These are phyloP conservation scores for Termitomyces sp. DNA, from an alignment of 1,284 basidiomycete species.

Conservation along the genomic window DNA sequence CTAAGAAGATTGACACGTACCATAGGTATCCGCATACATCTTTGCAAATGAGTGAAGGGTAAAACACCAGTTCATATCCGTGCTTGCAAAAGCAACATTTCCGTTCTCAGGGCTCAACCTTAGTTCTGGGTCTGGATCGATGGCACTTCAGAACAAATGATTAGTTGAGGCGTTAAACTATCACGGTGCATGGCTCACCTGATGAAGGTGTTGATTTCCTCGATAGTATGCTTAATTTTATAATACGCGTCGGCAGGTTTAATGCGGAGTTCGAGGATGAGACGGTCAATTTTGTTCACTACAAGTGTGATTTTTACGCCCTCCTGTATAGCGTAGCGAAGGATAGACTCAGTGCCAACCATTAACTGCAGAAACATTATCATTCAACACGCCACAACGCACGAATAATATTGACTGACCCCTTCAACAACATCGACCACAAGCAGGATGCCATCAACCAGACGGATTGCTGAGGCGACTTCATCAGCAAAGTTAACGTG, in stretches of 20 bases:
- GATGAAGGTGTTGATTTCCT: conserved; percentile 96
- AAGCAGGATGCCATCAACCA: conserved; percentile 91
- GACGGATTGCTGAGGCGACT: conserved; percentile 81
- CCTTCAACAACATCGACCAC: conserved; percentile 97
- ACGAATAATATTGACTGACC: conserved; percentile 40
- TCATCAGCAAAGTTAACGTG: conserved; percentile 99
- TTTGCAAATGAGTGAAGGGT: conserved; percentile 92
- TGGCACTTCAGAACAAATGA: conserved; percentile 45
- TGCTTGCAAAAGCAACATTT: conserved; percentile 96
- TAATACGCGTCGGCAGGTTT: conserved; percentile 97
- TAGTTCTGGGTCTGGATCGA: conserved; percentile 84
- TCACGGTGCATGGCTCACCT: conserved; percentile 41
- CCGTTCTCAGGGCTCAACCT: conserved; percentile 92
- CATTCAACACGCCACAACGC: conserved; percentile 8
- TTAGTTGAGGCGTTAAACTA: not conserved
- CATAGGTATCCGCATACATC: conserved; percentile 94
- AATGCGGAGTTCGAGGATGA: conserved; percentile 94
- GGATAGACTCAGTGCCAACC: conserved; percentile 83
- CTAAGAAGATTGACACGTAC: conserved; percentile 31
- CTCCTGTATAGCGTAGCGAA: conserved; percentile 86
- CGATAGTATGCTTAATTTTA: conserved; percentile 98
- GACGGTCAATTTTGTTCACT: conserved; percentile 96
- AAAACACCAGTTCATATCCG: conserved; percentile 98
- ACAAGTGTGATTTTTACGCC: conserved; percentile 89
- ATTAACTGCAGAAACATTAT: conserved; percentile 54